phyloP scores from a whole-genome alignment of 768 basidiomycete genomes.

The Mycena rebaudengoi region DNA sequence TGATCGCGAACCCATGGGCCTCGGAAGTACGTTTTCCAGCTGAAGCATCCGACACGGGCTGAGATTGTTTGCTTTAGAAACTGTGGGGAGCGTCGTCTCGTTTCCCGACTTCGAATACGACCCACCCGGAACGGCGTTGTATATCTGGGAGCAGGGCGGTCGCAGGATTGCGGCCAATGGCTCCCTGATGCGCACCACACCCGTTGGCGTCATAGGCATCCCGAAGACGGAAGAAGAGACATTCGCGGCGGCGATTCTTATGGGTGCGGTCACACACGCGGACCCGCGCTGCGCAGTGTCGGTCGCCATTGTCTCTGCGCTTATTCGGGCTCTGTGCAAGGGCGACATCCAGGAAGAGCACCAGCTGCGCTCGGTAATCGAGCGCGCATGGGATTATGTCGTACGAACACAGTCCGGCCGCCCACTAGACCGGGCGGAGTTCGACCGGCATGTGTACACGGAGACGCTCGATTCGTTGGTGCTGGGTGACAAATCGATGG shows the following conservation, averaged over 20 bases:
- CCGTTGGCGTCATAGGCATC: constrained; percentile 32
- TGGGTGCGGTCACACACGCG: constrained; percentile 32
- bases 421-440: constrained; percentile 26
- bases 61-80: constrained; percentile 18
- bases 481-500: constrained; percentile 25
- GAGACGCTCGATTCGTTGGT: constrained; percentile 20
- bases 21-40: constrained; percentile 24
- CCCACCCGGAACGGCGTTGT: constrained; percentile 22
- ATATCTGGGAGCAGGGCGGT: constrained; percentile 25
- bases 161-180: constrained; percentile 28
- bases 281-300: constrained; percentile 33
- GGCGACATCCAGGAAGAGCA: constrained; percentile 12
- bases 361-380: constrained; percentile 22
- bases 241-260: constrained; percentile 25
- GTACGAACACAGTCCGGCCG: not conserved
- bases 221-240: constrained; percentile 27
- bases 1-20: constrained; percentile 31
- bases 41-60: too few relatives aligned
- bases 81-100: constrained; percentile 29
- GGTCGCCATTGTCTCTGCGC: constrained; percentile 29
- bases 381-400: constrained; percentile 28
- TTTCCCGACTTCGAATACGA: constrained; percentile 10
- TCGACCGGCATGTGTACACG: constrained; percentile 27
- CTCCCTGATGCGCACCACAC: constrained; percentile 33
- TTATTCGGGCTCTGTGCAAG: constrained; percentile 26